Evolutionary conservation across 2,329 filamentous ascomycete species (phyloP), one percentile per base, ranked within the genome.

Genomic region (Fusarium sp.): DNA sequence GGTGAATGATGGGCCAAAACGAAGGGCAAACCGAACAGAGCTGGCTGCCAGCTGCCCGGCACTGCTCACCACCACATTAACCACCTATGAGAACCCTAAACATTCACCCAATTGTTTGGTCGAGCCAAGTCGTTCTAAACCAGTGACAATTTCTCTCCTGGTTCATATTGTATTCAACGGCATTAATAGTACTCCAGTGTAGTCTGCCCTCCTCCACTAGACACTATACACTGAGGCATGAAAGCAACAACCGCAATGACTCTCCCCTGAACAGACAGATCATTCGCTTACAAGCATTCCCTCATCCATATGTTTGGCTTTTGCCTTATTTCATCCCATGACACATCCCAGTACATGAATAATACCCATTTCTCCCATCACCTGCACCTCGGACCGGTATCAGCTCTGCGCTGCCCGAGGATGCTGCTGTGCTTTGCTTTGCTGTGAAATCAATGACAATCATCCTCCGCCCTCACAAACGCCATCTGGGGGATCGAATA

Each of bases 161-260:
- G 39, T 63, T 65, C 72, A 61, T 65, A 37, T 69, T 73, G 71
- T 76, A 76, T 78, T 79, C 76, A 79, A 77, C 75, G 61, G 68
- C 70, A 77, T 76, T 69, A 73, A 63, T 57, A 60, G 69, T 75
- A 72, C 67, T 71, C 69, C 65, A 58, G 68, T 64, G 20, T 68
- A 73, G 57, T 64, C 64, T 67, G 68, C 64, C 64, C 54, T 73
- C 59, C 59, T 66, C 45, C 39, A 58, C 29, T 50, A 66, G 35
- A 65, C 65, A 61, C 45, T 50, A 66, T 31, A 65, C 65, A 61
- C 45, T 52, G 63, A 58, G 39, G 35, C 65, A 72, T 62, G 50
- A 68, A 74, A 71, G 11, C 50, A 54, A 54, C 50, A 54, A 54
- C 50, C 18, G 6, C 50, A 41, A 65, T 65, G 69, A 58, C 64